Conservation (phyloP, 805 yeast species). For the Pichia californica region DNA sequence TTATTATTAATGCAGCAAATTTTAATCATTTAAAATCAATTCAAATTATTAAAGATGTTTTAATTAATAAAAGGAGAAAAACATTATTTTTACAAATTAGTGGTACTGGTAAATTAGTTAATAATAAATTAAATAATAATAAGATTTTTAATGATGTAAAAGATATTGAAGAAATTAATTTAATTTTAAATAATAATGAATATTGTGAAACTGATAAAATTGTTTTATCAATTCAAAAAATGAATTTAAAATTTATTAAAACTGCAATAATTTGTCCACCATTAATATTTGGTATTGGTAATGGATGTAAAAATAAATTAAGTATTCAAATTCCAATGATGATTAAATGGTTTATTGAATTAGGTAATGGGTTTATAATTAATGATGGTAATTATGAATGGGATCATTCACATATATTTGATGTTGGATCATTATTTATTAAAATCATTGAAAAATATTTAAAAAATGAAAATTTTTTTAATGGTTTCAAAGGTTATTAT, state of each 20-base stretch:
- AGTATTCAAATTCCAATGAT: constrained; percentile 2
- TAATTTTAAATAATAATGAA: not conserved
- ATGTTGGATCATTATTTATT: constrained; percentile 1
- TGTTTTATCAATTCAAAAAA: not conserved
- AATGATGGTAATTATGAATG: not conserved
- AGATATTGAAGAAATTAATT: constrained; percentile 4
- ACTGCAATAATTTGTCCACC: constrained; percentile 2
- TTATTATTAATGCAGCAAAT: not conserved
- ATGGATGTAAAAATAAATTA: constrained; percentile 1
- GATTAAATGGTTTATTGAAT: not conserved
- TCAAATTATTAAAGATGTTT: not conserved
- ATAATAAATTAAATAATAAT: not conserved
- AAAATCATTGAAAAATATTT: not conserved
- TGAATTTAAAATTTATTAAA: not conserved
- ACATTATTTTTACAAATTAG: not conserved
- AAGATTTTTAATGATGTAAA: not conserved
- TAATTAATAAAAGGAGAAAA: not conserved
- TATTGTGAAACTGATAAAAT: constrained; percentile 1
- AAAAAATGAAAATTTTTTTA: not conserved
- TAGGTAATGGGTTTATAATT: not conserved
- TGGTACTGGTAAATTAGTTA: not conserved
- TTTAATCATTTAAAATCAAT: not conserved
- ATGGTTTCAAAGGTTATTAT: constrained; percentile 1
- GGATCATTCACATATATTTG: constrained; percentile 2
- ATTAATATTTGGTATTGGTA: constrained; percentile 1